Evolutionary conservation across 768 basidiomycete species (phyloP), one percentile per base, ranked within the genome.

Genomic region (Floccularia luteovirens): DNA sequence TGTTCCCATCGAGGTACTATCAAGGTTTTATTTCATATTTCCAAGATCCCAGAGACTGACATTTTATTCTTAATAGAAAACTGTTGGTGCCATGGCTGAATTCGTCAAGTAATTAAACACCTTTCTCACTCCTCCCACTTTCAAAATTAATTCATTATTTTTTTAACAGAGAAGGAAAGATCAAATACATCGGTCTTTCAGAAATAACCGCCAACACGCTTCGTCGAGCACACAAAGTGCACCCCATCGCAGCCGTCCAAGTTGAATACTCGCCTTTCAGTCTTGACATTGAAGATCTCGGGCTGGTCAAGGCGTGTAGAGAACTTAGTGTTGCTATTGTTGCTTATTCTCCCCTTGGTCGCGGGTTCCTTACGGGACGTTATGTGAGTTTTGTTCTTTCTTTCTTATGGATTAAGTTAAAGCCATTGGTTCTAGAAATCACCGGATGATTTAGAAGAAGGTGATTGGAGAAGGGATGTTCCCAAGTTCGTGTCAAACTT

Each of bases 261-360:
- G 58, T 74, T 22, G 72, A 76, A 43, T 75, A 72, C 46, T 71
- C 70, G 0, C 65, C 73, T 1, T 72, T 74, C 48, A 61, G 60
- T 2, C 57, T 74, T 5, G 66, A 69, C 27, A 65, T 73, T 36
- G 72, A 75, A 46, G 58, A 67, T 40, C 61, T 71, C 24, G 58
- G 47, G 1, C 47, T 77, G 1, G 51, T 72, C 25, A 53, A 63
- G 21, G 66, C 72, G 0, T 64, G 64, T 8, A 53, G 71, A 17
- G 74, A 76, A 46, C 56, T 76, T 4, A 70, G 71, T 8, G 61
- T 74, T 27, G 58, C 64, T 31, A 61, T 73, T 16, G 56, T 78
- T 5, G 70, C 72, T 1, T 77, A 75, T 43, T 64, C 67, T 1
- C 76, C 75, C 1, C 59, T 78, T 21, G 74, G 74, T 12, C 59